Evolutionary conservation across 331 rosid species (phyloP), one percentile per base, ranked within the genome.

Genomic region (Rosa hybrid): DNA sequence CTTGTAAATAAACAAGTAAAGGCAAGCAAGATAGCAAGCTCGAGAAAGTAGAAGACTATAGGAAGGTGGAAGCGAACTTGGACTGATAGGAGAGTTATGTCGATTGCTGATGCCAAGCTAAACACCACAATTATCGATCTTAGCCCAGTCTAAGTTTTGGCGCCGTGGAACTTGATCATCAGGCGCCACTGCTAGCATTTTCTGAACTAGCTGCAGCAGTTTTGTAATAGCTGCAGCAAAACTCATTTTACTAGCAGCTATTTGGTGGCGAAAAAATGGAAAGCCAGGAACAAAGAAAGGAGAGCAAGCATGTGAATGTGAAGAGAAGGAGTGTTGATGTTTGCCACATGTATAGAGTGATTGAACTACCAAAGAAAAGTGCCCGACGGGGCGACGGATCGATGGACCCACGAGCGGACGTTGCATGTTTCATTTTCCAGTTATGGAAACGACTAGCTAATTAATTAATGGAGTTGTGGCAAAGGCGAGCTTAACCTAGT

Each of bases 211-310:
- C 6, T 5, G 39, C 39, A 23, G 7, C 6, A 62, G 0, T 57
- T 57, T 57, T 8, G 64, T 8, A n/a, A 8, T 20, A 18, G 20
- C 18, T 41, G 74, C 74, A 1, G 50, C 5, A 42, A 68, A 41
- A 41, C 44, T 41, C 44, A 41, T 41, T 41, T 41, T 41, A 0
- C 44, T 41, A 41, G 44, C 44, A 41, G 44, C 44, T 41, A 41
- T 41, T 4, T 41, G 44, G 44, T 41, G 5, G 44, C 7, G 44
- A 41, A 41, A 41, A 41, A 92, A 85, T 30, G 34, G 34, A 30
- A 30, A 30, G 34, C 34, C 34, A 30, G 34, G 34, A 30, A 30
- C 34, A 30, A 30, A 30, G 34, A 30, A 30, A 30, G 34, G 34
- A 30, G 34, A 30, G 34, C 34, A 30, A 30, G 34, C 34, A 30